Base-by-base conservation (phyloP, 2,329 filamentous ascomycete genomes). In the Cercospora beticola region DNA sequence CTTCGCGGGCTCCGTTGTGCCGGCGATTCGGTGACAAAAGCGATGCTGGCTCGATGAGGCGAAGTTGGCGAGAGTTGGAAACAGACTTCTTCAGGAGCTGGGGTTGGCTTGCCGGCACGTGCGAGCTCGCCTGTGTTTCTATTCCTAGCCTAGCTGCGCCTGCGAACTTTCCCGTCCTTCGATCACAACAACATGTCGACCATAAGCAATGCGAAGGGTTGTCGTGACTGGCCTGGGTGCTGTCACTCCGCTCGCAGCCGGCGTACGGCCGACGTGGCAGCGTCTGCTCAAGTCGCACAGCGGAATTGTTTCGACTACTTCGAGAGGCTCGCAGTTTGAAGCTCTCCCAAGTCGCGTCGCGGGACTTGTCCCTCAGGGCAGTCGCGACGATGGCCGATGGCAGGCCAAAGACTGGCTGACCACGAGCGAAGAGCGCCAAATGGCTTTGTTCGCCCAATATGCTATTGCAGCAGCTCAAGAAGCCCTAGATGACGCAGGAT, bases 391-490 rank as follows among this genome's bases (percentile, higher is more conserved):
- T 71, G 83, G 83, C 6, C 74, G 75, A 58, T 86, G 84, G 84
- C 80, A 82, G 72, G 72, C 79, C 1, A 81, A 79, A 69, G 83
- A 85, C 68, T 83, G 82, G 80, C 72, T 86, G 21, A 77, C 70
- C 4, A 70, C 71, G 12, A 88, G 86, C 61, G 87, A 90, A 71
- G 83, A 87, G 75, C 88, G 93, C 4, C 91, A 92, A 76, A 96
- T 96, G 89, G 93, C 95, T n/a, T 86, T 84, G 26, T 98, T 98
- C 78, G 88, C 93, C 4, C 94, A 98, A 79, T 98, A 96, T 82
- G 94, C 94, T 14, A 86, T 97, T 76, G 93, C 92, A 12, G 93
- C 94, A 2, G 87, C 92, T 0, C 87, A 92, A 62, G 95, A 98
- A 86, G 95, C 95, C 0, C 83, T 99, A 62, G 81, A 87, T 30